Evolutionary conservation across 306 rosid genomes (phyloP), one percentile per base, ranked within the genome.

Genomic region (Rosa chinensis): DNA sequence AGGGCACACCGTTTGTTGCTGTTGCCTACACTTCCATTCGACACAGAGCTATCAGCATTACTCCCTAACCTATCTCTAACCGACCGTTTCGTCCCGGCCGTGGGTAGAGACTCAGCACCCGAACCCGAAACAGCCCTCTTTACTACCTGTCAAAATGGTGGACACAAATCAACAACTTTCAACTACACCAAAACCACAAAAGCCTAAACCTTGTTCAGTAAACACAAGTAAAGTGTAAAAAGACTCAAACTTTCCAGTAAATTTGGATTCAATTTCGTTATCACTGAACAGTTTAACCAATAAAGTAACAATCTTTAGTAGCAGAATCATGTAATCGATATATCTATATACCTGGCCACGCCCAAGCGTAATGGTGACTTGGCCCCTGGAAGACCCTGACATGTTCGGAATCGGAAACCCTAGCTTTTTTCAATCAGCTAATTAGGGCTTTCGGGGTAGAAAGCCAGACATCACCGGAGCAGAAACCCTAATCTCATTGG

Each of bases 351-450:
- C 99, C 93, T 91, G 97, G 39, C 96, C 97, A 20, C 96, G 94
- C 74, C 97, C 99, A 56, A 96, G 92, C 50, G 97, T 93, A 62
- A 96, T 93, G 81, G 98, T 93, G 80, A 95, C 94, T 75, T 92
- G 88, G 73, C 82, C 86, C 84, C 92, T 86, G 53, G 97, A 89
- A 87, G 76, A 50, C 78, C 89, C 90, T 5, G 93, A 84, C 98
- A 95, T 95, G 42, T 49, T 76, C 77, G 67, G 3, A 74, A 44
- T 84, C 78, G 35, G 25, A 89, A 90, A 84, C 94, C 90, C 94
- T 87, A 92, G 77, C 49, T 8, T 70, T 77, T 39, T 43, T 48
- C 79, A 90, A 76, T 59, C 58, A 52, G 80, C 61, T 3, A 73
- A 82, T 52, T 45, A 13, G 75, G 78, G 72, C 47, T 80, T 28